A percentile compares a stretch with the other conserved stretches of the same genome.
These are phyloP conservation scores for Wakefieldia striispora DNA, from an alignment of 768 basidiomycete species.

Conservation along the genomic window DNA sequence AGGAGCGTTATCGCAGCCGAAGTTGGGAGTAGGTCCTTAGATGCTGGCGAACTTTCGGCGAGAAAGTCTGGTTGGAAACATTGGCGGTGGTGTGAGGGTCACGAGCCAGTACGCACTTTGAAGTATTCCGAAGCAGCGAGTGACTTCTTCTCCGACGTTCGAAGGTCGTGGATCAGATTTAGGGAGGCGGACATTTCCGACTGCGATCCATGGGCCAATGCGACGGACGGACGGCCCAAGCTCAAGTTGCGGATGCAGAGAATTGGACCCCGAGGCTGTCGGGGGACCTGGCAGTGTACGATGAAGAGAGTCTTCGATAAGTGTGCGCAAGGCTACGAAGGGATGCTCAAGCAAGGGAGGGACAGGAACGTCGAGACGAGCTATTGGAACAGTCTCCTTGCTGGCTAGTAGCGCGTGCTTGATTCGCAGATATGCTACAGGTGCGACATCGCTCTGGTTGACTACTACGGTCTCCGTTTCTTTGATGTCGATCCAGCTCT, in stretches of 20 bases:
- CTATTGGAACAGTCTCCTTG: conserved; percentile 39
- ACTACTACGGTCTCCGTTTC: conserved; percentile 73
- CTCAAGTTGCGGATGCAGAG: neutral
- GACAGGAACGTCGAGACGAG: conserved; percentile 25
- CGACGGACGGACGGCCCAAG: conserved; percentile 21
- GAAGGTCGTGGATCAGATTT: conserved; percentile 38
- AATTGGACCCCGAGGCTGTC: neutral
- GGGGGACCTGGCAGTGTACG: neutral
- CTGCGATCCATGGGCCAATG: conserved; percentile 64
- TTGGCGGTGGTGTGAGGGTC: neutral
- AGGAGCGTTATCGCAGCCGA: conserved; percentile 74
- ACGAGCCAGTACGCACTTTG: conserved; percentile 43
- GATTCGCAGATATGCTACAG: conserved; percentile 88
- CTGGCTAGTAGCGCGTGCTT: conserved; percentile 60
- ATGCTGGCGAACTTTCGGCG: conserved; percentile 37
- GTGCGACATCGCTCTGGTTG: conserved; percentile 79
- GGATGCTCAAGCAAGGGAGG: conserved; percentile 50
- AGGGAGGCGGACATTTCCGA: conserved; percentile 50
- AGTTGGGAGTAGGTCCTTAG: conserved; percentile 13
- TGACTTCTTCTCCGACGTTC: conserved; percentile 74
- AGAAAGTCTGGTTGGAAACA: conserved; percentile 47
- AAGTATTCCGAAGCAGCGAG: conserved; percentile 61
- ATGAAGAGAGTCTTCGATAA: conserved; percentile 12
- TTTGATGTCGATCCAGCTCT: conserved; percentile 64
- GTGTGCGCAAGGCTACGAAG: conserved; percentile 14